Evolutionary conservation across 2,329 filamentous ascomycete genomes (phyloP).

Genomic region (Ophiosphaerella herpotricha): DNA sequence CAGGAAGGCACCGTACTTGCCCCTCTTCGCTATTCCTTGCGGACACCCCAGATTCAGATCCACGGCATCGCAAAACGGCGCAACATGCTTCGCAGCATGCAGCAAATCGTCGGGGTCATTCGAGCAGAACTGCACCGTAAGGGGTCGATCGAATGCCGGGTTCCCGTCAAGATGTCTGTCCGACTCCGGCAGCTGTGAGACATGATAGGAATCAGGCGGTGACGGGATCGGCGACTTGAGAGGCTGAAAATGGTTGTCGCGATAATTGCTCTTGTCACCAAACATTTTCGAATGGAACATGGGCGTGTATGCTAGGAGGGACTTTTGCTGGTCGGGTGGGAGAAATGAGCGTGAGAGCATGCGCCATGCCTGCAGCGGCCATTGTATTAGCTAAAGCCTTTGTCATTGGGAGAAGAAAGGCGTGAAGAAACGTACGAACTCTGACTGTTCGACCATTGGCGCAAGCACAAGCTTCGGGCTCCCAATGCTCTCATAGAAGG

Average conservation of each 20-base stretch:
- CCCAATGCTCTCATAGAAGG: constrained; percentile 94
- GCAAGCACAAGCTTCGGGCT: constrained; percentile 89
- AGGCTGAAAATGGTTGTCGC: constrained; percentile 80
- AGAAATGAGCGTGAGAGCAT: constrained; percentile 95
- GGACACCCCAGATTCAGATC: constrained; percentile 96
- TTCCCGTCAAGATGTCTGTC: constrained; percentile 75
- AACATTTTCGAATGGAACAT: constrained; percentile 97
- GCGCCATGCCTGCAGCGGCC: constrained; percentile 78
- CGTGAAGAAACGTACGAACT: constrained; percentile 72
- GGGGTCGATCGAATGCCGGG: constrained; percentile 78
- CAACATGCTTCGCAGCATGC: constrained; percentile 74
- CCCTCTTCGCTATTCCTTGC: constrained; percentile 89
- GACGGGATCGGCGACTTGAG: constrained; percentile 47
- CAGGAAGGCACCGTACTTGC: constrained; percentile 90
- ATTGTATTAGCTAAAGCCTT: constrained; percentile 11
- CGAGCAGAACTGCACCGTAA: constrained; percentile 96
- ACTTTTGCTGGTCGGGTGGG: constrained; percentile 59
- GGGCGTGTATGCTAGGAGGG: constrained; percentile 84
- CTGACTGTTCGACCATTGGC: constrained; percentile 97
- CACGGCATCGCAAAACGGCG: constrained; percentile 90
- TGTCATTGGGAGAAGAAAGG: background rate
- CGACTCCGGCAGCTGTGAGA: constrained; percentile 32
- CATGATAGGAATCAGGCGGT: constrained; percentile 41
- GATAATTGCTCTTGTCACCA: constrained; percentile 74
- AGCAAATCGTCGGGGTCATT: constrained; percentile 83